Base-by-base conservation (phyloP, 2,329 filamentous ascomycete species). In the Helminthosporium solani region DNA sequence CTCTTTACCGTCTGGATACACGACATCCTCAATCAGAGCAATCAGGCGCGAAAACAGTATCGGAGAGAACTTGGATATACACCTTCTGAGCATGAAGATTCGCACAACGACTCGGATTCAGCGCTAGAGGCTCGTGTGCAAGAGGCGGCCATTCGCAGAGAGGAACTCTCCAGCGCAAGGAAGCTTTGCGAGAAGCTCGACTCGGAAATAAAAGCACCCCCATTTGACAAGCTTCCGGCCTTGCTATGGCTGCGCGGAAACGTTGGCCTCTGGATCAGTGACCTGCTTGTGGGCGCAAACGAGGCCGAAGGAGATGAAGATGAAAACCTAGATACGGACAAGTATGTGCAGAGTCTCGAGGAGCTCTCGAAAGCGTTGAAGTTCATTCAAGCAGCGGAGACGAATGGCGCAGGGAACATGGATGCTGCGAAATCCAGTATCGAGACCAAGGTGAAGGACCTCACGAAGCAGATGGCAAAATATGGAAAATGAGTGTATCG, bases 1-100 rank as follows among this genome's bases (percentile, higher is more conserved):
- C 80, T 95, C 73, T 85, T 92, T 57, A 84, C 84, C 39, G 80
- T 90, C 36, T 92, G 94, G 81, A 80, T 96, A 41, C 91, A 89
- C 65, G 82, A 87, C 50, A 75, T 84, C 1, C 81, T 88, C 60
- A 76, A 81, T 37, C 67, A 63, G 47, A 70, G 83, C 83, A 73
- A 79, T 79, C 60, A 72, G 67, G 44, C 62, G 64, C 40, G 77
- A 33, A 25, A 39, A 33, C 37, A 44, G 36, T 18, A 33, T 16
- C 35, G 23, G 20, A 15, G 27, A n/a, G 16, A 35, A 18, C 33
- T 18, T 35, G 8, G 16, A 18, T 7, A 6, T 8, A 7, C 18
- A 27, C 3, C 19, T 7, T 42, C 31, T 45, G 12, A 23, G 25
- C 2, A 20, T 36, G 33, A 56, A 60, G 20, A 43, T 18, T 19